phyloP scores from a whole-genome alignment of 441 rosid species.

The Pelargonium australe region DNA sequence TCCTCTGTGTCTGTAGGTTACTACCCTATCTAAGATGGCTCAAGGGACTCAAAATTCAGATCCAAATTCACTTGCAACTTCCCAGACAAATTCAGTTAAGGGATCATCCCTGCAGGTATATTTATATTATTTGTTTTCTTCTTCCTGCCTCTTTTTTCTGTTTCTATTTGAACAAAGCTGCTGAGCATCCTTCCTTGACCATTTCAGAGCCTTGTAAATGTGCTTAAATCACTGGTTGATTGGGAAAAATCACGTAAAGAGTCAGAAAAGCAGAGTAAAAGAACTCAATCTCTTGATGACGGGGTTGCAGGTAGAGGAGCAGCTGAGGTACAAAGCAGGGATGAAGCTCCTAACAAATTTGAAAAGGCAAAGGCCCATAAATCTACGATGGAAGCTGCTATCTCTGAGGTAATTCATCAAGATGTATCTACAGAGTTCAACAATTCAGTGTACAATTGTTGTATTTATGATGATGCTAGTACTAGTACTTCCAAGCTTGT shows the following conservation, averaged over 20 bases:
- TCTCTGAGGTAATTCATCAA: conserved; percentile 60
- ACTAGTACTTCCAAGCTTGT: neutral
- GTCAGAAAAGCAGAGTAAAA: conserved; percentile 37
- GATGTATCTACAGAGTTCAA: conserved; percentile 7
- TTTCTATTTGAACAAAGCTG: conserved; percentile 21
- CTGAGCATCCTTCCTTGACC: conserved; percentile 26
- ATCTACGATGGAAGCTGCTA: conserved; percentile 90
- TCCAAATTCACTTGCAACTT: conserved; percentile 65
- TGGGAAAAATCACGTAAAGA: conserved; percentile 83
- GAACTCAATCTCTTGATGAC: conserved; percentile 39
- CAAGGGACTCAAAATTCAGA: conserved; percentile 91
- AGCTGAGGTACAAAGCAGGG: conserved; percentile 47
- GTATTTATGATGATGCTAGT: neutral
- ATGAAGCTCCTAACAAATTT: conserved; percentile 73
- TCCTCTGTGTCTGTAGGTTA: conserved; percentile 59
- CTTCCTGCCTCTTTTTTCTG: conserved; percentile 6
- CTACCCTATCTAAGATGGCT: conserved; percentile 80
- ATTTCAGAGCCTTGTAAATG: conserved; percentile 83
- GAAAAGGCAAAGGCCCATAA: conserved; percentile 99
- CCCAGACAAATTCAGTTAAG: conserved; percentile 70
- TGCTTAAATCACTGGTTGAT: conserved; percentile 89
- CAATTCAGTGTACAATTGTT: neutral
- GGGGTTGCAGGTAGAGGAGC: conserved; percentile 46
- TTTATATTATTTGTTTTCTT: conserved; percentile 19
- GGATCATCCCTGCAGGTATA: conserved; percentile 95